Conservation (phyloP, 768 basidiomycete species). For the Tricholoma bakamatsutake region DNA sequence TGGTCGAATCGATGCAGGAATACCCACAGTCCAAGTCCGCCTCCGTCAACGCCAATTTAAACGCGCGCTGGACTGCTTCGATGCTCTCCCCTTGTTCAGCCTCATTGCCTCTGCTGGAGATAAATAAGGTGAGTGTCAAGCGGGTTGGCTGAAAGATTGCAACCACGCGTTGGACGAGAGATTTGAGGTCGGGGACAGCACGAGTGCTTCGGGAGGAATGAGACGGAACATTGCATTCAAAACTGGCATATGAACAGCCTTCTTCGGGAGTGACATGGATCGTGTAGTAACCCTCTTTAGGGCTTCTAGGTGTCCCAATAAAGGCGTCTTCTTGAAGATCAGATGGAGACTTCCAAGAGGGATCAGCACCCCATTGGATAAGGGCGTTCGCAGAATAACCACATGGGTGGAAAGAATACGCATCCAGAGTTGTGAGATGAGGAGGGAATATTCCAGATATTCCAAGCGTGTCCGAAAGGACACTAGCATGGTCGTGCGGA, state of each 20-base stretch:
- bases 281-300: conserved; percentile 90
- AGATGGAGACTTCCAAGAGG: not conserved
- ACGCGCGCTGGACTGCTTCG: conserved; percentile 70
- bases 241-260: conserved; percentile 97
- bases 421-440: conserved; percentile 78
- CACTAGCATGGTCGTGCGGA: conserved; percentile 43
- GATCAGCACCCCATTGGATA: conserved; percentile 50
- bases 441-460: conserved; percentile 79
- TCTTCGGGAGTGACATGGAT: conserved; percentile 98
- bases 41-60: conserved; percentile 56
- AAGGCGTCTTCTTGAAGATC: conserved; percentile 10
- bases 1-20: conserved; percentile 6
- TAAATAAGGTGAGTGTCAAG: conserved; percentile 85
- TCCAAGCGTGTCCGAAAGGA: conserved; percentile 66
- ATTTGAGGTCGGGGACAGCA: conserved; percentile 66
- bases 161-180: conserved; percentile 84
- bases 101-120: conserved; percentile 61
- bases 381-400: conserved; percentile 96
- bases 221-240: conserved; percentile 94
- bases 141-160: conserved; percentile 87
- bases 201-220: conserved; percentile 19
- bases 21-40: conserved; percentile 4
- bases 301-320: conserved; percentile 7
- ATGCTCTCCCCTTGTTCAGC: conserved; percentile 43
- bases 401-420: conserved; percentile 91